These are phyloP conservation scores for Fusarium penzigii DNA, from an alignment of 2,329 filamentous ascomycete genomes.

Conservation along the genomic window DNA sequence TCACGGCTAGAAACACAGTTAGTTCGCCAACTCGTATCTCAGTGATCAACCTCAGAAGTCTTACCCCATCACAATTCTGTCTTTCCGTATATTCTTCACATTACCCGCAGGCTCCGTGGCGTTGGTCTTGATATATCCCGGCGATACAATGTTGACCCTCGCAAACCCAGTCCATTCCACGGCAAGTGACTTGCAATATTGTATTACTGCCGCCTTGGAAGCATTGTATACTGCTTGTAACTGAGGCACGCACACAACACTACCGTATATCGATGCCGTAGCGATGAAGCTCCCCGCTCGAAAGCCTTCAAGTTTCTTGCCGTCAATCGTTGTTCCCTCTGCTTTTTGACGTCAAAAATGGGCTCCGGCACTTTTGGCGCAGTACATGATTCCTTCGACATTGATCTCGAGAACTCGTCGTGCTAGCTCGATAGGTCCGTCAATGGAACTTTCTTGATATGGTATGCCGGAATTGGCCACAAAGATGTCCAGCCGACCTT, in stretches of 20 bases:
- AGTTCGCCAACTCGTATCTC: conserved; percentile 2
- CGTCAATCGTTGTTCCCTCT: conserved; percentile 63
- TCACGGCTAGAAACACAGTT: conserved; percentile 55
- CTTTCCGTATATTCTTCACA: conserved; percentile 72
- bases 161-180: conserved; percentile 79
- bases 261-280: conserved; percentile 77
- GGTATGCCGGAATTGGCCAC: conserved; percentile 77
- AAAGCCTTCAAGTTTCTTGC: conserved; percentile 61
- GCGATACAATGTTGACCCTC: conserved; percentile 70
- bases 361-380: conserved; percentile 66
- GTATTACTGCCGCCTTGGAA: conserved; percentile 66
- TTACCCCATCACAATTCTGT: conserved; percentile 77
- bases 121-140: conserved; percentile 75
- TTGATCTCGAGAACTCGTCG: conserved; percentile 70
- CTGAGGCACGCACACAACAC: conserved; percentile 77
- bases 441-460: conserved; percentile 71
- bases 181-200: conserved; percentile 66
- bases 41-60: conserved; percentile 25
- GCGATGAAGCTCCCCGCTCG: conserved; percentile 71
- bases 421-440: conserved; percentile 65
- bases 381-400: conserved; percentile 77
- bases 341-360: conserved; percentile 72
- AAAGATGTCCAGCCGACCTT: conserved; percentile 76
- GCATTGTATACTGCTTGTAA: conserved; percentile 73
- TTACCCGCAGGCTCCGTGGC: conserved; percentile 65